Base-by-base conservation (phyloP, 108 stramenopile genomes). In the Pseudonitzschia pungens region DNA sequence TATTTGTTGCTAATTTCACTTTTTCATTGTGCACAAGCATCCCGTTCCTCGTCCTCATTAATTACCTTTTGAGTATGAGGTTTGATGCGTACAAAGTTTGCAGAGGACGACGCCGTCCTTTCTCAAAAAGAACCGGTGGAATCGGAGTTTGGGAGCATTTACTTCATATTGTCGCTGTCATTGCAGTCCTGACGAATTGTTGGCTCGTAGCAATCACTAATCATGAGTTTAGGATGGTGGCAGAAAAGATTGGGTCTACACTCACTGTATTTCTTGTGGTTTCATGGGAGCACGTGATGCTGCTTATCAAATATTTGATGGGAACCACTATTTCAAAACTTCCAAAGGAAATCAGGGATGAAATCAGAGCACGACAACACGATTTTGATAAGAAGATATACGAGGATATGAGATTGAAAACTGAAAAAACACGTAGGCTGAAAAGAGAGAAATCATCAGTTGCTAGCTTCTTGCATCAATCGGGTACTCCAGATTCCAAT, bases 61-160 rank as follows among this genome's bases (percentile, higher is more conserved):
- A 97, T 80, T 96, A 97, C 74, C 86, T 97, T 52, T 21, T 97
- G 40, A 92, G 91, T 63, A 97, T 98, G 84, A 83, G 97, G 43
- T 77, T 97, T 22, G 96, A 98, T 80, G 96, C 95, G 1, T 98
- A 93, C 90, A 99, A 99, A 78, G 85, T 99, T 54, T 97, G 96
- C 73, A 78, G 92, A 59, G 93, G 83, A 48, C 80, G 94, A 57
- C 87, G 93, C 20, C 83, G 98, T 36, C 96, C 98, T 1, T 76
- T 96, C 21, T 82, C 96, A 0, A 80, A 92, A 52, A 93, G 93
- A 75, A 97, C 98, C 10, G 95, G 95, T 29, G 92, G 95, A 16
- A 98, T 99, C 45, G 99, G 97, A 50, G 90, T 97, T 28, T 99
- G 98, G 98, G 89, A 95, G 60, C 92, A 94, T 67, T 89, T 98